Base-by-base conservation (phyloP, 768 basidiomycete species). In the Amylocystis lapponica region DNA sequence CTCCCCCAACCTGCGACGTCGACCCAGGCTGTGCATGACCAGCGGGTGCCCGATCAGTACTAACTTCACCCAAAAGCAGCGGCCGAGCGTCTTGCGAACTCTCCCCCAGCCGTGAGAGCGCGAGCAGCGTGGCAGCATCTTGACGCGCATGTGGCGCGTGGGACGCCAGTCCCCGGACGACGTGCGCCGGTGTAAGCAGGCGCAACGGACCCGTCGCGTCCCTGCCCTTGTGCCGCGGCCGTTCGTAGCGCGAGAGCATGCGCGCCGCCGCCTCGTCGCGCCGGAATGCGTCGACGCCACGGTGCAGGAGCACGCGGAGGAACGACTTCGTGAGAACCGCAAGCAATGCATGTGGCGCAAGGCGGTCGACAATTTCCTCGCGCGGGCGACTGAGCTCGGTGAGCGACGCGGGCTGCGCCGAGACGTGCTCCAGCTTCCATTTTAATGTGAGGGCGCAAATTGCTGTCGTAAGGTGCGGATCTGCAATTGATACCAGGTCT, bases 321-420 rank as follows among this genome's bases (percentile, higher is more conserved):
- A 72, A 50, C 5, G 57, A 57, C 41, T 54, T 61, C 22, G 64
- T 50, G 7, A 55, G 44, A 36, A 61, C 55, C 7, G 70, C 53
- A 36, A 72, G 52, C n/a, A 70, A 26, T 13, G 68, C 70, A 5
- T 58, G 57, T 3, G 69, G 63, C 16, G 64, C 62, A n/a, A 72
- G 53, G 2, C 38, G 37, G 5, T 35, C 53, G 32, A 63, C 65
- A 7, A 46, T 31, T 23, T 27, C 33, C 12, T 45, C 43, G 45
- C 53, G 43, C 33, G 52, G n/a, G 36, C 45, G n/a, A 34, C 14
- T 21, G 14, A 35, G 21, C n/a, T 20, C 22, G 20, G 27, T 17
- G 9, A 36, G 27, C 20, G 17, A 20, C 14, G 16, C 23, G 21
- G 17, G 17, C 16, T 30, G 31, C 25, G 41, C 31, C 31, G 4